Base-by-base conservation (phyloP, 2,329 filamentous ascomycete genomes). In the Penicillium sp. region DNA sequence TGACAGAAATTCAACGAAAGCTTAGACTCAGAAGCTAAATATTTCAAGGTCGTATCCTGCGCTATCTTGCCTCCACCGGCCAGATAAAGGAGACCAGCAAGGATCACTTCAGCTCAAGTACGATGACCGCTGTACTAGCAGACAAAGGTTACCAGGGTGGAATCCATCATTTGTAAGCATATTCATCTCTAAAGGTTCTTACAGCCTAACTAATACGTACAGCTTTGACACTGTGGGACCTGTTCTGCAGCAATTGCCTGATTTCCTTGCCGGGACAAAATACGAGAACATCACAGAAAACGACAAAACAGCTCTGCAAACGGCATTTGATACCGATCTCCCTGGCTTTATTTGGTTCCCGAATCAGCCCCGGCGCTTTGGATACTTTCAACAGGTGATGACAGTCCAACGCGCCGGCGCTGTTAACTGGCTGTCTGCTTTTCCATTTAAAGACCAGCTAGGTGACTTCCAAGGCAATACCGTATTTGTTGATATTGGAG, bases 401-500 rank as follows among this genome's bases (percentile, higher is more conserved):
- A 40, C 16, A 18, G 35, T 40, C 35, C 14, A n/a, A 14, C 35
- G 16, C 4, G 14, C 12, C 8, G 35, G 16, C 3, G 35, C 35
- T 40, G 35, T 18, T 16, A 18, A 18, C 16, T 40, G 35, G 35
- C 35, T 40, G 16, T 18, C 12, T 16, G 35, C 26, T 18, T n/a
- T 40, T 18, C 52, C 42, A 1, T 16, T 55, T 55, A 14, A 55
- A 26, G 33, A 55, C 26, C 18, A 49, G 21, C 42, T 24, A 28
- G n/a, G 26, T n/a, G 21, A 24, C 5, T 14, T 43, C 3, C 16
- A 45, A 11, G 9, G 43, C 20, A 47, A 50, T 14, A 24, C 42
- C n/a, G 21, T 48, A 5, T 54, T 58, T 35, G 35, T 58, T 11
- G 50, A 54, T 35, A 20, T 58, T 42, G 43, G 56, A 2, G 50